phyloP scores from a whole-genome alignment of 2,329 filamentous ascomycete genomes.

The Talaromyces sp. region DNA sequence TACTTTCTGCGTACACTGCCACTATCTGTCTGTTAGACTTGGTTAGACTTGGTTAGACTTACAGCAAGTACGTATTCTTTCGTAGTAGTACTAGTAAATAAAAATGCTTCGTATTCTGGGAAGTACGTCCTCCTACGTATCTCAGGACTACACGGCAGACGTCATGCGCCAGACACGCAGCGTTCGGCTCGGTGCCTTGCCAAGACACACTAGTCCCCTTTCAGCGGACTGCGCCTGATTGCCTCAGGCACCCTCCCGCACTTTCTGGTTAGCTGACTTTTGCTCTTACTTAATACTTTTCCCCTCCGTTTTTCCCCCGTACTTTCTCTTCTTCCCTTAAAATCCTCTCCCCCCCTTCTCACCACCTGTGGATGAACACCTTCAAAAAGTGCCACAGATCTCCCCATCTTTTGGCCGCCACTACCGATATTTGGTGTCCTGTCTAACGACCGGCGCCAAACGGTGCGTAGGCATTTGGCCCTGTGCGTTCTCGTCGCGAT shows the following conservation, averaged over 20 bases:
- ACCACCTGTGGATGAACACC: constrained; percentile 18
- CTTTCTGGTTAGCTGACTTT: not conserved
- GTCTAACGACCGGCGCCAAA: constrained; percentile 46
- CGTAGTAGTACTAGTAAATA: no score
- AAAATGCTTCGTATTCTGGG: no score
- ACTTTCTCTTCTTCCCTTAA: constrained; percentile 7
- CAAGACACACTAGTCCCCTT: not conserved
- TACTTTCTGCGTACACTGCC: not conserved
- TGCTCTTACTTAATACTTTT: constrained; percentile 18
- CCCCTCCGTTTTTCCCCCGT: constrained; percentile 16
- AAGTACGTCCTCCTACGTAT: no score
- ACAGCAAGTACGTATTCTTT: not conserved
- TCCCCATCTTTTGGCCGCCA: constrained; percentile 41
- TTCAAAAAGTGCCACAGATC: constrained; percentile 24
- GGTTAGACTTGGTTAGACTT: no score
- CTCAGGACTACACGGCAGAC: not conserved
- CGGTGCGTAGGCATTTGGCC: constrained; percentile 46
- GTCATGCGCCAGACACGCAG: constrained; percentile 2
- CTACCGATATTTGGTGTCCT: constrained; percentile 46
- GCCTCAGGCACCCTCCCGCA: constrained; percentile 20
- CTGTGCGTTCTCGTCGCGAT: constrained; percentile 7
- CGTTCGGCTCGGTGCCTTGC: constrained; percentile 2
- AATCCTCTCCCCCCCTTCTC: constrained; percentile 18
- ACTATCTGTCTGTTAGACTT: not conserved
- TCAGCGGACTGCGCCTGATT: constrained; percentile 5